phyloP scores from a whole-genome alignment of 2,329 filamentous ascomycete species.

The Coniella vitis region DNA sequence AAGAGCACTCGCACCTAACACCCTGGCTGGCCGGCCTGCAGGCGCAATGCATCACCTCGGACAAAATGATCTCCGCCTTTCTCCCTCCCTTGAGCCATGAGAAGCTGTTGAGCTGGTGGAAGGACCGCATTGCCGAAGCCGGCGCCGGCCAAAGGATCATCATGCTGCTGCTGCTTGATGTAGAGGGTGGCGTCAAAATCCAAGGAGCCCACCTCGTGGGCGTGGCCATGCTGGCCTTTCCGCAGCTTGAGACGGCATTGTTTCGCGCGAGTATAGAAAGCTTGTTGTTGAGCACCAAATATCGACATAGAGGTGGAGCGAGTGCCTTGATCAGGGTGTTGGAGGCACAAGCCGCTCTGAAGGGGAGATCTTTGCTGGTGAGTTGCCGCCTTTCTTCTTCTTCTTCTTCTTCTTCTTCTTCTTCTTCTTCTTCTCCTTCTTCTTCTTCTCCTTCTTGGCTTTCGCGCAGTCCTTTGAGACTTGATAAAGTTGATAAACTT shows the following conservation, averaged over 20 bases:
- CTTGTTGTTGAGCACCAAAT: conserved; percentile 47
- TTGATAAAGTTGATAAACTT: no score
- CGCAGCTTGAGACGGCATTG: conserved; percentile 47
- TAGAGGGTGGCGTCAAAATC: conserved; percentile 26
- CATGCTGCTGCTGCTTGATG: conserved; percentile 41
- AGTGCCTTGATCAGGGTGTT: conserved; percentile 44
- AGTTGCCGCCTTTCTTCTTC: conserved; percentile 21
- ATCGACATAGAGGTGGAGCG: conserved; percentile 45
- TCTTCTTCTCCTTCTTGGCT: no score
- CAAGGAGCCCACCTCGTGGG: conserved; percentile 44
- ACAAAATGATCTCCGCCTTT: conserved; percentile 51
- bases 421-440: no score
- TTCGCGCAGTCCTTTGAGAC: no score
- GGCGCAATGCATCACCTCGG: conserved; percentile 50
- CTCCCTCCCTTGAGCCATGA: conserved; percentile 50
- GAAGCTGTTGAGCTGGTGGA: conserved; percentile 53
- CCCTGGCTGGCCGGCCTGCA: conserved; percentile 53
- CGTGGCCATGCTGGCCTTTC: conserved; percentile 47
- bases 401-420: no score
- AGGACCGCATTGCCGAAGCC: conserved; percentile 42
- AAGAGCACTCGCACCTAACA: conserved; percentile 43
- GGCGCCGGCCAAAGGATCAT: conserved; percentile 41
- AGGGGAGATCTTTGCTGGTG: conserved; percentile 47
- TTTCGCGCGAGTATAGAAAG: conserved; percentile 51
- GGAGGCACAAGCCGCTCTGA: conserved; percentile 44